Percentiles rank a stretch among this genome's conserved stretches.
phyloP scores from a whole-genome alignment of 768 basidiomycete species.

The Leccinum uliginosum region DNA sequence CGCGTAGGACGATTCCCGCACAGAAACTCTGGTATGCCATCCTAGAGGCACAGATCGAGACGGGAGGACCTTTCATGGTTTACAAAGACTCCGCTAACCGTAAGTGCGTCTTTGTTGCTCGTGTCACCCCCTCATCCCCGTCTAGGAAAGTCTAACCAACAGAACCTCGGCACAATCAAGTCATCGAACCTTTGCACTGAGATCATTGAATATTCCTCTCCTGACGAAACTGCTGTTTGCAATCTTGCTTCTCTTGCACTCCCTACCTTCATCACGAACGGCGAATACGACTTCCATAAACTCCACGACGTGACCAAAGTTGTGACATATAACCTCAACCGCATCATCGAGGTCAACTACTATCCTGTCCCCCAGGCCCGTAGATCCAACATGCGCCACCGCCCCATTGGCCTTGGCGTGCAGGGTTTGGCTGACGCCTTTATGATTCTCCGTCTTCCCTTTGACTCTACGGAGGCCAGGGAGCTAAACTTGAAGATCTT shows the following conservation, averaged over 20 bases:
- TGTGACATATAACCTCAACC: slow-evolving; percentile 89
- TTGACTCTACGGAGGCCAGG: slow-evolving; percentile 85
- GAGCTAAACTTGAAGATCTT: slow-evolving; percentile 93
- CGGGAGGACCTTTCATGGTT: slow-evolving; percentile 97
- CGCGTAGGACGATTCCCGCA: slow-evolving; percentile 79
- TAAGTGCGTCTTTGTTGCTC: slow-evolving; percentile 35
- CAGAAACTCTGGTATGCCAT: slow-evolving; percentile 99
- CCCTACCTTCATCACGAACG: slow-evolving; percentile 82
- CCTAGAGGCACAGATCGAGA: slow-evolving; percentile 95
- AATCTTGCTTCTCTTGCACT: slow-evolving; percentile 97
- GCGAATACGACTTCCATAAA: slow-evolving; percentile 89
- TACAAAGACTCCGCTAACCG: slow-evolving; percentile 97
- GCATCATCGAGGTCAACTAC: slow-evolving; percentile 92
- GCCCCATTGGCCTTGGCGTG: slow-evolving; percentile 96
- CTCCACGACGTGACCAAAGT: slow-evolving; percentile 93
- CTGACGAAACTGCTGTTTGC: slow-evolving; percentile 97
- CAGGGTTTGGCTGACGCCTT: slow-evolving; percentile 98
- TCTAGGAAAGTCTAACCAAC: slow-evolving; percentile 95
- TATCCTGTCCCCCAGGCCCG: slow-evolving; percentile 92
- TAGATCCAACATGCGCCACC: slow-evolving; percentile 93
- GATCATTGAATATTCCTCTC: slow-evolving; percentile 96
- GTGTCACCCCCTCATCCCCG: neutral
- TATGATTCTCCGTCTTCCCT: slow-evolving; percentile 95
- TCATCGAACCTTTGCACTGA: slow-evolving; percentile 99
- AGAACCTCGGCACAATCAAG: slow-evolving; percentile 98